phyloP scores from a whole-genome alignment of 257 asterid genomes.

The Echites panduratus region DNA sequence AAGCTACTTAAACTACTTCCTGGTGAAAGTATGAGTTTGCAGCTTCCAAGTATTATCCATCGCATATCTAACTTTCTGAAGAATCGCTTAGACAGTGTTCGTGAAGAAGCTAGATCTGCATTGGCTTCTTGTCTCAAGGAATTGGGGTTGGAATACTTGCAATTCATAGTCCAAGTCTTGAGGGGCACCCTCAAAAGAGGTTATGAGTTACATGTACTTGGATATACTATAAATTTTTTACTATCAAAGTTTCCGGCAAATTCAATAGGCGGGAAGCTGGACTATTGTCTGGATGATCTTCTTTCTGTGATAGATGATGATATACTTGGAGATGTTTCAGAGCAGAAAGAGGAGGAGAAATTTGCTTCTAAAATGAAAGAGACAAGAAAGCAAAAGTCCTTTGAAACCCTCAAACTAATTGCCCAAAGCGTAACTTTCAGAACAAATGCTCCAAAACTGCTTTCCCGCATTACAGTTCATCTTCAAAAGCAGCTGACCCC shows the following conservation, averaged over 20 bases:
- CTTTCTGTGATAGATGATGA: conserved; percentile 62
- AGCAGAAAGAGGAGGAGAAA: conserved; percentile 94
- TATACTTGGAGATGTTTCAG: conserved; percentile 88
- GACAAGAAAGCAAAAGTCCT: conserved; percentile 85
- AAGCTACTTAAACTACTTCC: conserved; percentile 88
- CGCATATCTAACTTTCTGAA: conserved; percentile 81
- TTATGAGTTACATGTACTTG: conserved; percentile 80
- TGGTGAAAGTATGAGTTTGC: conserved; percentile 64
- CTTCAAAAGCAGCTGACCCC: conserved; percentile 63
- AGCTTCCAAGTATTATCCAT: conserved; percentile 81
- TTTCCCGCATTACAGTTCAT: conserved; percentile 58
- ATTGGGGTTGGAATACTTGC: conserved; percentile 80
- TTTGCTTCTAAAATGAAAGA: conserved; percentile 96
- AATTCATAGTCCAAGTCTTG: conserved; percentile 69
- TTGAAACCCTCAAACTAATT: conserved; percentile 75
- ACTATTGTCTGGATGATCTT: conserved; percentile 77
- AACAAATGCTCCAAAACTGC: conserved; percentile 65
- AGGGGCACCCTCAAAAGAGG: conserved; percentile 75
- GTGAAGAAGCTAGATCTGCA: conserved; percentile 92
- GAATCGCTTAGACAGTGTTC: conserved; percentile 73
- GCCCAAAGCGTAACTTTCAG: conserved; percentile 77
- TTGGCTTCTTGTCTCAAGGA: conserved; percentile 81
- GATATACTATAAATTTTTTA: conserved; percentile 73
- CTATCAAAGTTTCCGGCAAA: conserved; percentile 54
- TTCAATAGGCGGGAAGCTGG: conserved; percentile 63